Conservation (phyloP, 2,329 filamentous ascomycete species). For the Anisogramma anomala region DNA sequence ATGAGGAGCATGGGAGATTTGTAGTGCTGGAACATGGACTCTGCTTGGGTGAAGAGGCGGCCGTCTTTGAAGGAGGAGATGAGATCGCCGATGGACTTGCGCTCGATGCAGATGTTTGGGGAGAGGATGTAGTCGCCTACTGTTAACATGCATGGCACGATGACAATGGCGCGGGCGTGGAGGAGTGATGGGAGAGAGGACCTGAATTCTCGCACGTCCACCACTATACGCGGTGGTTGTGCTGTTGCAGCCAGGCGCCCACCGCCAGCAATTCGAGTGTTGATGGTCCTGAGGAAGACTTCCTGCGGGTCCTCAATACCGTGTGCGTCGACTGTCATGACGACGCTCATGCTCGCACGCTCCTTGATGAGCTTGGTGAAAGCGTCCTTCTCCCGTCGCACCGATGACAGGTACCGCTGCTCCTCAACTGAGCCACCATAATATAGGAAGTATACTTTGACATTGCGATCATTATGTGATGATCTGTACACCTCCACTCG, state of each 20-base stretch:
- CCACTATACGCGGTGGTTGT: constrained; percentile 78
- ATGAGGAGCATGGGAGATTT: constrained; percentile 82
- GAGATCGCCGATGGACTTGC: constrained; percentile 84
- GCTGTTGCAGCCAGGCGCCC: constrained; percentile 74
- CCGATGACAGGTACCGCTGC: constrained; percentile 78
- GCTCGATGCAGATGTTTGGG: constrained; percentile 83
- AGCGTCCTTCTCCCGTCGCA: constrained; percentile 90
- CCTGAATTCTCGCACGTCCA: constrained; percentile 92
- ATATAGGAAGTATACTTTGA: constrained; percentile 93
- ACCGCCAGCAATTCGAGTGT: constrained; percentile 91
- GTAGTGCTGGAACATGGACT: constrained; percentile 93
- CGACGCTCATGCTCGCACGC: constrained; percentile 83
- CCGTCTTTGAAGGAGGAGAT: constrained; percentile 88
- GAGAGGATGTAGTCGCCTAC: constrained; percentile 94
- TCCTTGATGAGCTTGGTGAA: constrained; percentile 94
- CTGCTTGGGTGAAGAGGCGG: constrained; percentile 80
- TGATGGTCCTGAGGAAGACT: constrained; percentile 84
- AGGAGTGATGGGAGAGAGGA: constrained; percentile 84
- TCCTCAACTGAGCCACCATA: constrained; percentile 93
- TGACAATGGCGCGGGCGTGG: constrained; percentile 75
- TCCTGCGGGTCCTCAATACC: constrained; percentile 74
- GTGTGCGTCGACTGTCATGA: constrained; percentile 61
- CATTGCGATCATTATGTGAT: constrained; percentile 78
- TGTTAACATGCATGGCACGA: constrained; percentile 90
- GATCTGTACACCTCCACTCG: constrained; percentile 92